Evolutionary conservation across 2,329 filamentous ascomycete species (phyloP), one percentile per base, ranked within the genome.

Genomic region (Trichocomaceae sp.): DNA sequence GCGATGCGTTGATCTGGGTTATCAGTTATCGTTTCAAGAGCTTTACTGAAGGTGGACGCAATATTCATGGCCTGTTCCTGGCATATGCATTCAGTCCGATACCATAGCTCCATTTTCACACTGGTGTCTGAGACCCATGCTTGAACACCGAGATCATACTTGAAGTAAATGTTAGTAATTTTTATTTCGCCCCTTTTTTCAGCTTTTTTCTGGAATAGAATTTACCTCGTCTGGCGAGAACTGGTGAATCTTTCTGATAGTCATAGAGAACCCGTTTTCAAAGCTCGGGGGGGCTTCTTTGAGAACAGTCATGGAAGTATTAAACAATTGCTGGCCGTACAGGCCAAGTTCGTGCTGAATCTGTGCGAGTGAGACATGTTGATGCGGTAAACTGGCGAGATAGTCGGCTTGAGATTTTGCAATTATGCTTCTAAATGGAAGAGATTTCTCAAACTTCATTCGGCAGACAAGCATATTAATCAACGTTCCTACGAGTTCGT

Each of bases 401-500:
- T 45, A 54, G 37, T 48, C 39, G 22, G 47, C 44, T 33, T 47
- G 45, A 12, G 23, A 39, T 19, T 10, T 46, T 26, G 33, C 22
- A 13, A 52, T 22, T 12, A 46, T 47, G 26, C 19, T 31, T 12
- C 15, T 33, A n/a, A 52, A 39, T 39, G 15, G 35, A 39, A 39
- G 15, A 39, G 35, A 39, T 17, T 39, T 39, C 35, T 48, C 35
- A 26, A 61, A 9, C 7, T 52, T 42, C 9, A 61, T n/a, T 23
- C 50, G 46, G n/a, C 55, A 60, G 9, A 63, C 49, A 13, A 63
- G 49, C 29, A 63, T 47, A 31, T 63, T 63, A 23, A 62, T 60
- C 9, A 62, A 51, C 1, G 74, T 70, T 4, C 72, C 74, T 26
- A 73, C 63, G 17, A 74, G 70, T 39, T 65, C 60, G 41, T 70